Percentiles rank a stretch among this genome's conserved stretches.
Conservation (phyloP, 805 yeast species). For the Hanseniaspora vineae region DNA sequence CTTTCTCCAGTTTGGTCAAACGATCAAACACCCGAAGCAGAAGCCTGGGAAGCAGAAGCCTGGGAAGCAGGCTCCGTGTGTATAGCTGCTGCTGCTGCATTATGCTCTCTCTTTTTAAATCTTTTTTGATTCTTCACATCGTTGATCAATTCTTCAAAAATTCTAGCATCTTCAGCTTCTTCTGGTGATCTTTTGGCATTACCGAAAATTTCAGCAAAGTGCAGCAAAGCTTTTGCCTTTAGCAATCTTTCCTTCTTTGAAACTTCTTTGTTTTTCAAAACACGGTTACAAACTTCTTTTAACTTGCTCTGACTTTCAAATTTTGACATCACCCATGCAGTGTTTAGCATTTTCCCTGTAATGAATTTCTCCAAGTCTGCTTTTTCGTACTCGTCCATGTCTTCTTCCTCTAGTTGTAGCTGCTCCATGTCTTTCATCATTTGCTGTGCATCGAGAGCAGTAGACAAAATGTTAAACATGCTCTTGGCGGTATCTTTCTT, state of each 20-base stretch:
- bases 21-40: neutral
- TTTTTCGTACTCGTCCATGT: constrained; percentile 42
- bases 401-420: constrained; percentile 46
- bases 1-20: no score
- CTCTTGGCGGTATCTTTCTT: constrained; percentile 75
- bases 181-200: constrained; percentile 62
- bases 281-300: constrained; percentile 70
- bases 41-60: neutral
- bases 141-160: constrained; percentile 86
- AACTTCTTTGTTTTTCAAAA: constrained; percentile 57
- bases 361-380: constrained; percentile 72
- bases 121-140: constrained; percentile 59
- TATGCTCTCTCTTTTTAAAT: constrained; percentile 29
- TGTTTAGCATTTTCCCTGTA: constrained; percentile 81
- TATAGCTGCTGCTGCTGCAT: neutral
- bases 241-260: constrained; percentile 46
- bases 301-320: constrained; percentile 73
- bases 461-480: constrained; percentile 67
- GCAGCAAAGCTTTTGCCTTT: constrained; percentile 68
- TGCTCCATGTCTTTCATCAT: constrained; percentile 62
- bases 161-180: constrained; percentile 84
- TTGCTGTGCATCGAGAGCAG: constrained; percentile 80
- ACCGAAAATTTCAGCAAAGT: constrained; percentile 59
- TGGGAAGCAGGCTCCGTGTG: neutral
- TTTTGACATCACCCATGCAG: constrained; percentile 91